Evolutionary conservation across 768 basidiomycete genomes (phyloP).

Genomic region (Suillus luteus): DNA sequence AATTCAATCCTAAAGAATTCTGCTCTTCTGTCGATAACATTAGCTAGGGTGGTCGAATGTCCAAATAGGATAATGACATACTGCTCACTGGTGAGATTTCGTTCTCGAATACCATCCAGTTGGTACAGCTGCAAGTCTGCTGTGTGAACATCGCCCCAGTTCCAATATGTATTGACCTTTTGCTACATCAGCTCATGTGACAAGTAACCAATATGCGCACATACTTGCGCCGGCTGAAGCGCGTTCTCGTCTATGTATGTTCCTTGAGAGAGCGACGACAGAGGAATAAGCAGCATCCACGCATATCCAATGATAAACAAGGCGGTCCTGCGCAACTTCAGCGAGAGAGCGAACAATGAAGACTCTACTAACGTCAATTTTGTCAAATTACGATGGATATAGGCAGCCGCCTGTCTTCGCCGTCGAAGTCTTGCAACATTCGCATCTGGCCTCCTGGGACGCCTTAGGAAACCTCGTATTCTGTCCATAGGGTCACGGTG

Average conservation of each 20-base stretch:
- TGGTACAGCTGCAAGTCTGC: conserved; percentile 82
- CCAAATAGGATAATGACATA: conserved; percentile 41
- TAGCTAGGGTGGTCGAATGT: neutral
- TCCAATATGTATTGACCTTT: conserved; percentile 90
- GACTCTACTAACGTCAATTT: conserved; percentile 30
- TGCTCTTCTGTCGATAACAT: conserved; percentile 55
- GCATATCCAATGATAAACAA: conserved; percentile 68
- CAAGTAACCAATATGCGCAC: conserved; percentile 16
- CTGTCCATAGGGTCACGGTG: conserved; percentile 23
- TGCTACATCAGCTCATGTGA: conserved; percentile 8
- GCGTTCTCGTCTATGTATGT: conserved; percentile 97
- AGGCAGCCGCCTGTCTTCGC: conserved; percentile 38
- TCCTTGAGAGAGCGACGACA: conserved; percentile 56
- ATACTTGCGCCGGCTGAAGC: conserved; percentile 87
- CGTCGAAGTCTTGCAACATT: conserved; percentile 48
- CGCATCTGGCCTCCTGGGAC: conserved; percentile 27
- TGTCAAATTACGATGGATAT: conserved; percentile 37
- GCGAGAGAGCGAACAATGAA: conserved; percentile 6
- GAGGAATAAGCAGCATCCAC: conserved; percentile 86
- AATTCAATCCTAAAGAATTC: conserved; percentile 65
- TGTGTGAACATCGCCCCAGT: conserved; percentile 85
- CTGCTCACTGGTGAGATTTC: conserved; percentile 71
- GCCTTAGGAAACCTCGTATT: conserved; percentile 21
- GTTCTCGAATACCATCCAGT: conserved; percentile 61
- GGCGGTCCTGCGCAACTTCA: conserved; percentile 43